Conservation (phyloP, 352 stramenopile genomes). For the Phytophthora multivora region DNA sequence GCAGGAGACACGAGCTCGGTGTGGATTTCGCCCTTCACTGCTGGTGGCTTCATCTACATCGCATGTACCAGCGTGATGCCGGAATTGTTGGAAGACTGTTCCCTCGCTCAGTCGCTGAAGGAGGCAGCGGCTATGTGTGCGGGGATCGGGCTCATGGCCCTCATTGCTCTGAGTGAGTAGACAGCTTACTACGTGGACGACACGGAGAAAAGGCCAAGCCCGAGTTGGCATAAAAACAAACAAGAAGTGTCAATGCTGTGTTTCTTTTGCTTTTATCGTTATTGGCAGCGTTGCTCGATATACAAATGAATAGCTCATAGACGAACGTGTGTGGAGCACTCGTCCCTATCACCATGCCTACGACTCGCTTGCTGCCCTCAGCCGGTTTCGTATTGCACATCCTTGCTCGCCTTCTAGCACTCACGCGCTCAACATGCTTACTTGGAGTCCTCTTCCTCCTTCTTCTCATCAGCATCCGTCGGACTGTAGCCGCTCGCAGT, state of each 20-base stretch:
- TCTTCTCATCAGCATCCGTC: constrained; percentile 66
- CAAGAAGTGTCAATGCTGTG: constrained; percentile 26
- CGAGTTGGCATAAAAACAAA: too few relatives aligned
- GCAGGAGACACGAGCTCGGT: constrained; percentile 67
- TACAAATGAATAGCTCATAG: constrained; percentile 28
- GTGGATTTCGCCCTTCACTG: constrained; percentile 87
- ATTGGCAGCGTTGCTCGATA: constrained; percentile 16
- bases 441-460: constrained; percentile 36
- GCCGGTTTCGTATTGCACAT: constrained; percentile 34
- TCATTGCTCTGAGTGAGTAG: constrained; percentile 80
- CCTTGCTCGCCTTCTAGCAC: constrained; percentile 19
- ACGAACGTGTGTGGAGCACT: constrained; percentile 1
- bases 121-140: constrained; percentile 71
- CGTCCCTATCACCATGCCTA: constrained; percentile 19
- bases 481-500: constrained; percentile 77
- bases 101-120: constrained; percentile 69
- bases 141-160: constrained; percentile 76
- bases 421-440: constrained; percentile 20
- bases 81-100: constrained; percentile 89
- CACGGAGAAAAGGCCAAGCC: not conserved
- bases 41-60: constrained; percentile 94
- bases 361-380: constrained; percentile 12
- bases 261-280: constrained; percentile 32
- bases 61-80: constrained; percentile 91
- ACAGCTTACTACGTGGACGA: not conserved